Base-by-base conservation (phyloP, 106 monocot species). In the Ottelia alismoides region DNA sequence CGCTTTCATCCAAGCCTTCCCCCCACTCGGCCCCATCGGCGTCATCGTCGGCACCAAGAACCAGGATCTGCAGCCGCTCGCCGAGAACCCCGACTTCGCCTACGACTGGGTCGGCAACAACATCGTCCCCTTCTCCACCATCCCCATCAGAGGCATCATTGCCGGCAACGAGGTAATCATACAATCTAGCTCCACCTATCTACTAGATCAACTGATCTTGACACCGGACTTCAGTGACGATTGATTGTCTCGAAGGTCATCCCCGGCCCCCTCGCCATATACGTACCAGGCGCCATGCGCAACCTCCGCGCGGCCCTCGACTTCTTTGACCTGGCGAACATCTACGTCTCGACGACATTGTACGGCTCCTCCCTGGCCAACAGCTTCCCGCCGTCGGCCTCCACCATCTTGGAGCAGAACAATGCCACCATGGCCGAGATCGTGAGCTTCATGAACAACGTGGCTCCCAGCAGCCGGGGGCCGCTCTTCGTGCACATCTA, bases 151-250 rank as follows among this genome's bases (percentile, higher is more conserved):
- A 52, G 26, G 28, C 59, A 55, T 82, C 30, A 72, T 82, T 51
- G 76, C 78, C 25, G 87, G 87, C 47, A 88, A 88, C 52, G 87
- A n/a, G n/a, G n/a, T n/a, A n/a, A n/a, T n/a, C n/a, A n/a, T n/a
- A n/a, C n/a, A n/a, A n/a, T n/a, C n/a, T n/a, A n/a, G n/a, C n/a
- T n/a, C n/a, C n/a, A n/a, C n/a, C n/a, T n/a, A n/a, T n/a, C n/a
- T n/a, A n/a, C n/a, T n/a, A n/a, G n/a, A n/a, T n/a, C n/a, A n/a
- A n/a, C n/a, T n/a, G n/a, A n/a, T n/a, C n/a, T n/a, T n/a, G n/a
- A n/a, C n/a, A n/a, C n/a, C n/a, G n/a, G n/a, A n/a, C n/a, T n/a
- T n/a, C n/a, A n/a, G n/a, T n/a, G n/a, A n/a, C n/a, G n/a, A n/a
- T n/a, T n/a, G n/a, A n/a, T n/a, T n/a, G n/a, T n/a, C n/a, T n/a